Conservation (phyloP, 176 grass and related monocot species). For the Oryza nivara region DNA sequence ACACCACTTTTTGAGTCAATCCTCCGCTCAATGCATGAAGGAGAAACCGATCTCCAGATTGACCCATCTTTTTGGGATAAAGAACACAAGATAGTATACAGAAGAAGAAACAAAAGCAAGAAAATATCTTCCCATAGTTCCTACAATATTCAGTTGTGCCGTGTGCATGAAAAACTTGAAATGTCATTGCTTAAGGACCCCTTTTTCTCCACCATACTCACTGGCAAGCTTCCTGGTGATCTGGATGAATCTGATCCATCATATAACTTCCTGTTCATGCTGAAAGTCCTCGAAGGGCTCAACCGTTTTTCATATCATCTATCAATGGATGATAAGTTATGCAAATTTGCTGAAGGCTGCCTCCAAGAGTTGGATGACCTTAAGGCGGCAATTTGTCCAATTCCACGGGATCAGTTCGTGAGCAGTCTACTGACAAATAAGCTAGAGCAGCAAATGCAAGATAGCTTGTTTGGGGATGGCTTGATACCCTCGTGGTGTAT, state of each 20-base stretch:
- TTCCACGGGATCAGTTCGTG: constrained; percentile 56
- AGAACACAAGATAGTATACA: constrained; percentile 54
- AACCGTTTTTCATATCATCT: constrained; percentile 54
- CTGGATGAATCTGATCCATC: constrained; percentile 54
- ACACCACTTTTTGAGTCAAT: constrained; percentile 60
- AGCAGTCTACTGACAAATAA: constrained; percentile 61
- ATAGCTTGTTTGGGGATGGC: constrained; percentile 48
- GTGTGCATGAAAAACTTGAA: constrained; percentile 33
- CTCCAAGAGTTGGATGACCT: constrained; percentile 51
- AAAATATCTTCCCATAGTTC: constrained; percentile 17
- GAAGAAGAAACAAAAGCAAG: constrained; percentile 28
- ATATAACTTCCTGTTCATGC: constrained; percentile 52
- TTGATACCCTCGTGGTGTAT: constrained; percentile 59
- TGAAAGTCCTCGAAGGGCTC: constrained; percentile 72
- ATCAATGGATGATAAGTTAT: constrained; percentile 47
- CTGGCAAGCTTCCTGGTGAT: constrained; percentile 54
- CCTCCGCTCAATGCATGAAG: constrained; percentile 31
- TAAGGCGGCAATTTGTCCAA: constrained; percentile 41
- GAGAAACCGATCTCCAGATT: constrained; percentile 45
- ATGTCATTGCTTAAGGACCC: constrained; percentile 45
- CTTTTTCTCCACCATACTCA: constrained; percentile 53
- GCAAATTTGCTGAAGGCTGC: constrained; percentile 60
- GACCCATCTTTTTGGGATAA: constrained; percentile 62
- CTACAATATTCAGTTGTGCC: constrained; percentile 4
- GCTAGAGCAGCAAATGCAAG: constrained; percentile 75